These are phyloP conservation scores for Cystoisospora suis DNA, from an alignment of 169 alveolate genomes.

Conservation along the genomic window DNA sequence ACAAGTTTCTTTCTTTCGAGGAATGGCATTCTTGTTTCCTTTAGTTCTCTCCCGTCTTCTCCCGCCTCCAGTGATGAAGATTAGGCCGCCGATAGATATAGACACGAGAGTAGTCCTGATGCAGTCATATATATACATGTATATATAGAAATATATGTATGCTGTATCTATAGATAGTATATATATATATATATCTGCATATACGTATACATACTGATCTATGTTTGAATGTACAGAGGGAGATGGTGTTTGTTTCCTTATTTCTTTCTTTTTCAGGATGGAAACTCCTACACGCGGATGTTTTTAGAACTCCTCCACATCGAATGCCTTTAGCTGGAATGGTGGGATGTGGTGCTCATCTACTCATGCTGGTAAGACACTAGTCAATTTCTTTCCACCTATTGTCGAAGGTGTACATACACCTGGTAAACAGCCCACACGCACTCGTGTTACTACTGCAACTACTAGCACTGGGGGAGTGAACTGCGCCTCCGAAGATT, in stretches of 20 bases:
- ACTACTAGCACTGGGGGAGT: no score
- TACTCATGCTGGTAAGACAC: slow-evolving; percentile 13
- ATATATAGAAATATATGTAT: neutral
- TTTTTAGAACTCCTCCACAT: slow-evolving; percentile 52
- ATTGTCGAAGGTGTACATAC: no score
- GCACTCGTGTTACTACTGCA: no score
- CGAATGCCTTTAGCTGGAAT: slow-evolving; percentile 32
- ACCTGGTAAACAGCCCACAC: no score
- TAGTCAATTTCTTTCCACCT: no score
- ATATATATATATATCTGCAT: neutral
- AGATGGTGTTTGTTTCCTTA: neutral
- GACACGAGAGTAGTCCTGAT: neutral
- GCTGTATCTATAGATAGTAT: neutral
- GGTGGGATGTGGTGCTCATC: slow-evolving; percentile 42
- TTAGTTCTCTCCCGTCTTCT: no score
- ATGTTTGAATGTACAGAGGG: neutral
- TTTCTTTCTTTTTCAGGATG: slow-evolving; percentile 27
- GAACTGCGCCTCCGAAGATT: no score
- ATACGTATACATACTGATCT: neutral
- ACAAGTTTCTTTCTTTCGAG: no score
- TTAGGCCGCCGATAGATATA: neutral
- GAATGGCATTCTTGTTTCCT: no score
- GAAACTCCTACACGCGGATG: slow-evolving; percentile 63
- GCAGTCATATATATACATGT: neutral
- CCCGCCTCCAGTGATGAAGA: no score